These are phyloP conservation scores for Kwoniella botswanensis DNA, from an alignment of 768 basidiomycete species.

Conservation along the genomic window DNA sequence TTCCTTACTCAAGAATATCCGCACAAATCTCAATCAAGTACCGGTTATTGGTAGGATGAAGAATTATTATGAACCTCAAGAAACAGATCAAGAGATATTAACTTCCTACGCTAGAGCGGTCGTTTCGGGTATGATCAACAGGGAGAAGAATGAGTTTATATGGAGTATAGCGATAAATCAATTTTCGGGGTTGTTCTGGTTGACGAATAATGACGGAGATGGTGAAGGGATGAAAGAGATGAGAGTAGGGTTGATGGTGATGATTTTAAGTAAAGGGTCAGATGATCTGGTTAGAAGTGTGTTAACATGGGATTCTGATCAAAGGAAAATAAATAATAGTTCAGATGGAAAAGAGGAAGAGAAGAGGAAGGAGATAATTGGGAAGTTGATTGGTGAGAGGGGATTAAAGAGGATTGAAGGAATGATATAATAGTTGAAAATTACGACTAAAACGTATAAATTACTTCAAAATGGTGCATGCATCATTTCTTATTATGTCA, in stretches of 20 bases:
- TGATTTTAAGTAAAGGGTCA: constrained; percentile 2
- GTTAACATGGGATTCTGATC: neutral
- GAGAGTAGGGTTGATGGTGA: constrained; percentile 23
- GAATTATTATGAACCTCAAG: constrained; percentile 42
- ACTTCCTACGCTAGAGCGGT: constrained; percentile 41
- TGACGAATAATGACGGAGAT: too few relatives aligned
- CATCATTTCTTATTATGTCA: too few relatives aligned
- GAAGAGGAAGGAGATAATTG: constrained; percentile 5
- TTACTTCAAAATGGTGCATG: too few relatives aligned
- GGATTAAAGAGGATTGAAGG: constrained; percentile 14
- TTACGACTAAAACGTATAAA: neutral
- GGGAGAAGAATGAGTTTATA: constrained; percentile 36
- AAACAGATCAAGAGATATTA: constrained; percentile 46
- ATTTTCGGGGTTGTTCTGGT: constrained; percentile 29
- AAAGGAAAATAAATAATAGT: too few relatives aligned
- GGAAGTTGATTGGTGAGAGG: constrained; percentile 3
- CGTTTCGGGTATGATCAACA: constrained; percentile 32
- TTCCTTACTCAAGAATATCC: constrained; percentile 41
- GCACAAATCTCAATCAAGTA: constrained; percentile 58
- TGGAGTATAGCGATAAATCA: constrained; percentile 43
- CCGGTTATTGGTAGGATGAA: constrained; percentile 57
- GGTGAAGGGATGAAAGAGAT: constrained; percentile 13
- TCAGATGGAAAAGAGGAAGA: too few relatives aligned
- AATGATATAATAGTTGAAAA: neutral
- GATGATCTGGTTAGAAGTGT: constrained; percentile 6